Base-by-base conservation (phyloP, 2,329 filamentous ascomycete species). In the Exophiala spinifera region DNA sequence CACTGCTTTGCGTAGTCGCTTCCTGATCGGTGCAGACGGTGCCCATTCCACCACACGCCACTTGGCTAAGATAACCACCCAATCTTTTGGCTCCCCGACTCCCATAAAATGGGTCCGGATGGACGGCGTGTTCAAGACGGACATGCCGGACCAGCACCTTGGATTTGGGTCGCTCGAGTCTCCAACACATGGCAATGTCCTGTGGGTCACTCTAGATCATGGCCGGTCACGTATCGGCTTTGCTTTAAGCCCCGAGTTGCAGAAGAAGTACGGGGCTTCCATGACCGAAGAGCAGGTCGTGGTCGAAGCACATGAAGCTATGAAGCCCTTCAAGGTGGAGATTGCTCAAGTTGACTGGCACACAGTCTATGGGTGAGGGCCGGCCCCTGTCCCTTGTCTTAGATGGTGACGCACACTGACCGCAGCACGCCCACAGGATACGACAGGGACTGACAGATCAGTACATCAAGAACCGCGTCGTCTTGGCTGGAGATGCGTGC, bases 401-500 rank as follows among this genome's bases (percentile, higher is more conserved):
- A 13, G 11, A 4, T 10, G n/a, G 28, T 31, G 7, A 10, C 28
- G 7, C 4, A 3, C 3, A 10, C 28, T 31, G 28, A 31, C 28
- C 28, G 11, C 39, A 20, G 3, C 20, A 19, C 11, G 15, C 15
- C 17, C 10, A n/a, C 39, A 42, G 39, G 21, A 37, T 50, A 20
- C 34, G 47, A 15, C 37, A 50, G 19, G 15, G 36, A 19, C 17
- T 53, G 5, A 44, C 50, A 15, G 42, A 15, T 21, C 19, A 13
- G 7, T 46, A 23, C 25, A 31, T 15, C 33, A 21, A 25, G n/a
- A 20, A 25, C 20, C 20, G 34, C 14, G 33, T 53, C n/a, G 17
- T 53, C 14, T 28, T 46, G 17, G 39, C 33, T n/a, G 51, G 70
- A 7, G 70, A 72, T 54, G 65, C 68, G 3, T 67, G 68, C 1